phyloP scores from a whole-genome alignment of 2,329 filamentous ascomycete species.

The Phoma sp. region DNA sequence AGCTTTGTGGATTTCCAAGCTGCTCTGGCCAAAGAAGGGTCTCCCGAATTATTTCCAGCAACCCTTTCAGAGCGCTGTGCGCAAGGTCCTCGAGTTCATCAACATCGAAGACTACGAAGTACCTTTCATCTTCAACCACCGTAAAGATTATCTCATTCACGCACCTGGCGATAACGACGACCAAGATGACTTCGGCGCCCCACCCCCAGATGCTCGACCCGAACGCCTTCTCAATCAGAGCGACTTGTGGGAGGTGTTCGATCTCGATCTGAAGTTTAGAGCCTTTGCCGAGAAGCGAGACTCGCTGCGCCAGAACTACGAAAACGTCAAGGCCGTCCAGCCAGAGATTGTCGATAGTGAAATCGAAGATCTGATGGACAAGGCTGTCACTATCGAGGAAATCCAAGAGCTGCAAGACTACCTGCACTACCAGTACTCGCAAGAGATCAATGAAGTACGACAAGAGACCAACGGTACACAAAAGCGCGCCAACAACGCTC shows the following conservation, averaged over 20 bases:
- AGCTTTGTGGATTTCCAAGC: constrained; percentile 86
- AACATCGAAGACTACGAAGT: constrained; percentile 94
- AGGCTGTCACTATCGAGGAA: constrained; percentile 88
- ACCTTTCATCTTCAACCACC: constrained; percentile 96
- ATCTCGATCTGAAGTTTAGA: constrained; percentile 93
- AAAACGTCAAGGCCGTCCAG: constrained; percentile 67
- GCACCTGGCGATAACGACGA: constrained; percentile 69
- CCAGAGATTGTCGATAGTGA: constrained; percentile 72
- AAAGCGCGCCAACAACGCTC: constrained; percentile 81
- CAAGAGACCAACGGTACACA: constrained; percentile 71
- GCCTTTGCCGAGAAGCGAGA: constrained; percentile 92
- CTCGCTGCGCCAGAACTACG: constrained; percentile 78
- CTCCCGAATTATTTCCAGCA: constrained; percentile 73
- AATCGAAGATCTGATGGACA: constrained; percentile 81
- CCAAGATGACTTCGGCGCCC: constrained; percentile 68
- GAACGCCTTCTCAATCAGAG: constrained; percentile 91
- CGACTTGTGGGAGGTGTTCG: constrained; percentile 93
- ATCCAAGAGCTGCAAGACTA: constrained; percentile 97
- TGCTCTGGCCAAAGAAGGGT: constrained; percentile 87
- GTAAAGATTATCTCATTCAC: constrained; percentile 96
- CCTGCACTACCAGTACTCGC: constrained; percentile 89
- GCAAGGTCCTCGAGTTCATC: constrained; percentile 93
- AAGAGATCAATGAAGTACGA: constrained; percentile 81
- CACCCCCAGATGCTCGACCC: constrained; percentile 73
- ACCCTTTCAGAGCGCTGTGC: constrained; percentile 86